These are phyloP conservation scores for Nicotiana rustica DNA, from an alignment of 305 asterid genomes.

Conservation along the genomic window DNA sequence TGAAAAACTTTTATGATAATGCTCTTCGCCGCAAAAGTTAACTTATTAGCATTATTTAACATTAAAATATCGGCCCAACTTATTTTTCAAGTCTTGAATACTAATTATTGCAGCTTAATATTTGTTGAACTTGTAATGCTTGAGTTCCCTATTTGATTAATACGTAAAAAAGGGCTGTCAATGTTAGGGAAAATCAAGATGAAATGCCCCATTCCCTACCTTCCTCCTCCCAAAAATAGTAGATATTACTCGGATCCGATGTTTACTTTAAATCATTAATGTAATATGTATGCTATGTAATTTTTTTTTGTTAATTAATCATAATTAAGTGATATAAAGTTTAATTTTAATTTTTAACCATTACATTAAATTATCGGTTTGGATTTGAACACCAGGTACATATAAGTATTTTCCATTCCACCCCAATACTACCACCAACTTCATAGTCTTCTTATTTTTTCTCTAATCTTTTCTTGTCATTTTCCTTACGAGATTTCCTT, in stretches of 20 bases:
- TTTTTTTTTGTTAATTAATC: neutral
- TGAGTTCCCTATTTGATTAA: constrained; percentile 5
- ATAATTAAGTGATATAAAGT: neutral
- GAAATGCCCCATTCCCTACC: neutral
- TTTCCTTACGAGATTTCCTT: neutral
- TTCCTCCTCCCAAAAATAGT: too few species aligned
- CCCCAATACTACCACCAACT: neutral
- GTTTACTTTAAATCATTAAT: too few species aligned
- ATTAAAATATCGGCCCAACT: neutral
- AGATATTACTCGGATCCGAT: neutral
- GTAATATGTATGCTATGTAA: neutral
- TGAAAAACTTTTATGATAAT: neutral
- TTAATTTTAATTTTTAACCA: neutral
- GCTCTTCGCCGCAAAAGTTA: neutral
- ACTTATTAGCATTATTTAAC: constrained; percentile 18
- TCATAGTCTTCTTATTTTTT: neutral
- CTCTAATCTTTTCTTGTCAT: neutral
- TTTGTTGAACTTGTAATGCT: constrained; percentile 24
- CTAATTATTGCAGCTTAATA: constrained; percentile 18
- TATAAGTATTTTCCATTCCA: neutral
- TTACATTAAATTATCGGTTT: neutral
- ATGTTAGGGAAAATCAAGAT: constrained; percentile 1
- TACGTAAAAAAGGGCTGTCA: constrained; percentile 20
- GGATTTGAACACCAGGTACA: neutral
- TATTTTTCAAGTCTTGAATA: constrained; percentile 22